phyloP scores from a whole-genome alignment of 2,329 filamentous ascomycete species.

The Hypoxylon sp. region DNA sequence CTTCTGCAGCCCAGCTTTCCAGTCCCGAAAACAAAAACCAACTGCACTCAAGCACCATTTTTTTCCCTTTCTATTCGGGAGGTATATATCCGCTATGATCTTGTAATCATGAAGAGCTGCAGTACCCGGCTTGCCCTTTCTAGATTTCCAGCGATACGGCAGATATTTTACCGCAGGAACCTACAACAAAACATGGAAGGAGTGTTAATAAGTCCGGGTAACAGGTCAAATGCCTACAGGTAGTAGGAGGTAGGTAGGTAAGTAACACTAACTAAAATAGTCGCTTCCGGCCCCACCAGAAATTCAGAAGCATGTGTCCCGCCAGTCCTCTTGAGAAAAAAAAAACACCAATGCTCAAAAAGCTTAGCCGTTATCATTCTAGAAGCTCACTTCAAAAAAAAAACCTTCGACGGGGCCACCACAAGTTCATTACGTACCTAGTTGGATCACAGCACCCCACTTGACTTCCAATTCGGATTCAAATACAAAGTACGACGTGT shows the following conservation, averaged over 20 bases:
- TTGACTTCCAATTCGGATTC: background rate
- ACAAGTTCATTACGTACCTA: conserved; percentile 29
- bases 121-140: conserved; percentile 24
- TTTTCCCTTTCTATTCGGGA: conserved; percentile 19
- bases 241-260: background rate
- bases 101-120: too few species aligned
- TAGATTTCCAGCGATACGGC: conserved; percentile 9
- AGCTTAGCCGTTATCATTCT: conserved; percentile 22
- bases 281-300: conserved; percentile 22
- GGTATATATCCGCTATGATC: conserved; percentile 26
- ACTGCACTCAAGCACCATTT: too few species aligned
- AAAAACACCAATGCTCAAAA: conserved; percentile 13
- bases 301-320: conserved; percentile 4
- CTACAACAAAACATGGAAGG: too few species aligned
- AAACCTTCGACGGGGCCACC: conserved; percentile 7
- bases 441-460: conserved; percentile 13
- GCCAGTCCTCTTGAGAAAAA: conserved; percentile 16
- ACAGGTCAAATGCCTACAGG: too few species aligned
- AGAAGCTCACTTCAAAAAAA: conserved; percentile 7
- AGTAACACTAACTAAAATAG: background rate
- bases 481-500: conserved; percentile 11
- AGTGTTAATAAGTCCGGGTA: too few species aligned
- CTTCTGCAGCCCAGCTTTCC: conserved; percentile 19
- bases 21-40: conserved; percentile 21
- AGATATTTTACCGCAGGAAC: conserved; percentile 6